phyloP scores from a whole-genome alignment of 371 early-diverging fungal species.

The Capniomyces stellatus region DNA sequence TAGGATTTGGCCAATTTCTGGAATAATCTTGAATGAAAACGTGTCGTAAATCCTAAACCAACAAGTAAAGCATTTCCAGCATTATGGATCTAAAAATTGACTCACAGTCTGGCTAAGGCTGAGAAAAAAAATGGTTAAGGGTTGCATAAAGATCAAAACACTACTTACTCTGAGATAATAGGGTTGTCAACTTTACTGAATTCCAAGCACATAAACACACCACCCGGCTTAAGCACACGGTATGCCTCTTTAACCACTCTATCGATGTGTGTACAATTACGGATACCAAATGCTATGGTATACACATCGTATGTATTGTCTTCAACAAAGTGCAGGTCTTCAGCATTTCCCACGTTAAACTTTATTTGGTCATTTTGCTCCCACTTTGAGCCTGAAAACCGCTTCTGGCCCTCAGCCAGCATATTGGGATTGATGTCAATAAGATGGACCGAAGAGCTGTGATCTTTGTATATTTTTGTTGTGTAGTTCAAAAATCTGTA shows the following conservation, averaged over 20 bases:
- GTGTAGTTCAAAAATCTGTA: conserved; percentile 70
- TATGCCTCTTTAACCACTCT: conserved; percentile 72
- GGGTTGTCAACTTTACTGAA: conserved; percentile 82
- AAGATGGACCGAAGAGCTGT: conserved; percentile 48
- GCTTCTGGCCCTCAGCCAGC: conserved; percentile 72
- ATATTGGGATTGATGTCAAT: conserved; percentile 91
- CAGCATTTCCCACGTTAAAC: conserved; percentile 81
- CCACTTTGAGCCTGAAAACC: conserved; percentile 36
- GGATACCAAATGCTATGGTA: conserved; percentile 91
- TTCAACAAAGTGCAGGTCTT: conserved; percentile 51
- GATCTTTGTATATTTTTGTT: conserved; percentile 45
- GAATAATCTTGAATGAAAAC: conserved; percentile 89
- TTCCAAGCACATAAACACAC: conserved; percentile 87
- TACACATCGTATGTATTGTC: conserved; percentile 75
- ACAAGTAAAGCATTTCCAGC: not conserved
- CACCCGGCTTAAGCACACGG: conserved; percentile 86
- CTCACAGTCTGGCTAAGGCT: not conserved
- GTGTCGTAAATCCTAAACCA: conserved; percentile 49
- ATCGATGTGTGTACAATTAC: conserved; percentile 91
- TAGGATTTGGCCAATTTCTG: conserved; percentile 67
- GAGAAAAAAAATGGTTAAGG: not conserved
- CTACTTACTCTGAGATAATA: conserved; percentile 33
- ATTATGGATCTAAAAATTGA: not conserved
- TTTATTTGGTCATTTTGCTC: conserved; percentile 6
- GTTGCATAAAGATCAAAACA: not conserved